Evolutionary conservation across 2,329 filamentous ascomycete species (phyloP).

Genomic region (Neurospora sp.): DNA sequence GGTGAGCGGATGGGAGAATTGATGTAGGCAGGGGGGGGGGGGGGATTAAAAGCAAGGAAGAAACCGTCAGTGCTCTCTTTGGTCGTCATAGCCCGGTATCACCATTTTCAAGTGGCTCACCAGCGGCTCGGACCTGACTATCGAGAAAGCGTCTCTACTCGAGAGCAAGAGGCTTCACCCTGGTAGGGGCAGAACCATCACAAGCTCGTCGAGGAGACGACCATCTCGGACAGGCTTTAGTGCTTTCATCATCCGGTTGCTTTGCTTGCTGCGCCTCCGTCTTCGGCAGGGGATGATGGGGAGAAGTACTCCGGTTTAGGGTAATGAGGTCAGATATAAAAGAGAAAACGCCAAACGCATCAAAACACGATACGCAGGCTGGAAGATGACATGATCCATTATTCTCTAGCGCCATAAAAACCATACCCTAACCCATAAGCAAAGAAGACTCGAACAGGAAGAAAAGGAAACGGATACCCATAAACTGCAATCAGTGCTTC

Average conservation of each 20-base stretch:
- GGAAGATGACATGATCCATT: background rate
- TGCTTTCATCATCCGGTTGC: constrained; percentile 21
- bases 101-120: constrained; percentile 3
- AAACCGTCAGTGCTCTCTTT: constrained; percentile 50
- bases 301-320: rapidly evolving
- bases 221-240: constrained; percentile 7
- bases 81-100: constrained; percentile 35
- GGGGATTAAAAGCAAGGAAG: background rate
- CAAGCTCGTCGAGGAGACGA: background rate
- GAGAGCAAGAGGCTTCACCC: constrained; percentile 29
- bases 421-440: background rate
- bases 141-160: constrained; percentile 6
- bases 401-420: background rate
- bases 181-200: constrained; percentile 11
- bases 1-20: no score
- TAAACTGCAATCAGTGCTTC: constrained; percentile 36
- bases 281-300: background rate
- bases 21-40: no score
- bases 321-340: background rate
- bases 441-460: background rate
- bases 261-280: background rate
- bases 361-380: background rate
- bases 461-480: no score
- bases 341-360: background rate
- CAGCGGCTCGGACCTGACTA: constrained; percentile 27